Percentiles rank a stretch among this genome's conserved stretches.
Conservation (phyloP, 306 rosid genomes). For the Oxytropis ochrocephala region DNA sequence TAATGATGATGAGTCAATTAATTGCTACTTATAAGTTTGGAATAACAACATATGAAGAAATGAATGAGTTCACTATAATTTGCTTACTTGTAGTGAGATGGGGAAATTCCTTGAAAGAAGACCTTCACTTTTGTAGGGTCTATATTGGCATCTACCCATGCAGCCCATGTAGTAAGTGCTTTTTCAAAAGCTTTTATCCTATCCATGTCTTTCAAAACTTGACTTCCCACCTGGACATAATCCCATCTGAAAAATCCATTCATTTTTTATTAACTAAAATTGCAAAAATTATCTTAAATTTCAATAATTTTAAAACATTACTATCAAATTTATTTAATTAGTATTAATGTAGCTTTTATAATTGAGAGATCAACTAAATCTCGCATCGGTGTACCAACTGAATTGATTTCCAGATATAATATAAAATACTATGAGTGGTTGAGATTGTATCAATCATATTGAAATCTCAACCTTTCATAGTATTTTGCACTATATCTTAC, state of each 20-base stretch:
- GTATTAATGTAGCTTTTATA: too few relatives aligned
- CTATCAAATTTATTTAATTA: too few relatives aligned
- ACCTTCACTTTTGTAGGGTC: constrained; percentile 51
- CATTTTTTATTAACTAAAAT: background rate
- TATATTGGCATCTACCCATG: constrained; percentile 61
- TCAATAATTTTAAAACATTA: background rate
- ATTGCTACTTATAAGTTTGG: too few relatives aligned
- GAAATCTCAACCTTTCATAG: too few relatives aligned
- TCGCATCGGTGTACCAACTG: too few relatives aligned
- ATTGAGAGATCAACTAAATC: too few relatives aligned
- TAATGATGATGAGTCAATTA: too few relatives aligned
- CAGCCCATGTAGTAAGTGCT: constrained; percentile 76
- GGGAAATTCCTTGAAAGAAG: constrained; percentile 93
- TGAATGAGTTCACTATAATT: background rate
- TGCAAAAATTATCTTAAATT: background rate
- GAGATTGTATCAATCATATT: too few relatives aligned
- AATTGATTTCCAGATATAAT: too few relatives aligned
- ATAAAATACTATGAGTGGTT: too few relatives aligned
- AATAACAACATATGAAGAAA: background rate
- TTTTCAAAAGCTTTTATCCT: constrained; percentile 72
- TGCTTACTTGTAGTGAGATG: constrained; percentile 90
- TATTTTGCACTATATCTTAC: too few relatives aligned
- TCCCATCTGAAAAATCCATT: constrained; percentile 62
- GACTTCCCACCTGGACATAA: constrained; percentile 45
- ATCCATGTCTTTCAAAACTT: constrained; percentile 61